Evolutionary conservation across 1,284 basidiomycete genomes (phyloP), one percentile per base, ranked within the genome.

Genomic region (Pseudozyma sp.): DNA sequence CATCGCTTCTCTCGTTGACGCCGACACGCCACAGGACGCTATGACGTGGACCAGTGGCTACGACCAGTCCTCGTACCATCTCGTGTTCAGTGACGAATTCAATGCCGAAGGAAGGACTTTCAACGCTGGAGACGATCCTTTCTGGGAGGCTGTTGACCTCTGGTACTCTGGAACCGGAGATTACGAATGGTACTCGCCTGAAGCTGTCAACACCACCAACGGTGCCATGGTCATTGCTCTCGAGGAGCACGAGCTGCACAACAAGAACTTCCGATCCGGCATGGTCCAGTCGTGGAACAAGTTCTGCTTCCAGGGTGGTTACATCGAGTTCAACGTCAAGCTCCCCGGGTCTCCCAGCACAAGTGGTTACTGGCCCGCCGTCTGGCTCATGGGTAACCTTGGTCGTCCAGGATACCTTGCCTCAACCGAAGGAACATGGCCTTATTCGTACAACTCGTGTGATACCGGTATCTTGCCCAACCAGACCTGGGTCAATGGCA

Each of bases 1-100:
- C 21, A 67, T 69, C 18, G 59, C 56, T 31, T 42, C 55, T 3
- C 66, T 83, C 39, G 67, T 82, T 40, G 82, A 83, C 52, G 13
- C 49, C 14, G 80, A 84, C 39, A 85, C 83, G 1, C 76, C 70
- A 6, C 35, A 36, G 12, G 50, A 39, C 39, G 75, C 59, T 2
- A 45, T 64, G 44, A 78, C 65, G 21, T 74, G 70, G 61, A 77
- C 62, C 13, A 69, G 59, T 38, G 58, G 45, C 18, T 59, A 55
- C 43, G 71, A 74, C 21, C 18, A 66, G 48, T 58, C 71, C 10
- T 59, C 71, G 18, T 85, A 82, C 59, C 76, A 86, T 21, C 89
- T 97, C 36, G 91, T 94, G 2, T 85, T 85, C 48, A 71, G 64
- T 62, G 95, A 98, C 85, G 95, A 98, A 86, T 84, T 84, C 62